A percentile compares a stretch with the other conserved stretches of the same genome.
Evolutionary conservation across 176 grass and related monocot species (phyloP).

Genomic region (Puya raimondii): DNA sequence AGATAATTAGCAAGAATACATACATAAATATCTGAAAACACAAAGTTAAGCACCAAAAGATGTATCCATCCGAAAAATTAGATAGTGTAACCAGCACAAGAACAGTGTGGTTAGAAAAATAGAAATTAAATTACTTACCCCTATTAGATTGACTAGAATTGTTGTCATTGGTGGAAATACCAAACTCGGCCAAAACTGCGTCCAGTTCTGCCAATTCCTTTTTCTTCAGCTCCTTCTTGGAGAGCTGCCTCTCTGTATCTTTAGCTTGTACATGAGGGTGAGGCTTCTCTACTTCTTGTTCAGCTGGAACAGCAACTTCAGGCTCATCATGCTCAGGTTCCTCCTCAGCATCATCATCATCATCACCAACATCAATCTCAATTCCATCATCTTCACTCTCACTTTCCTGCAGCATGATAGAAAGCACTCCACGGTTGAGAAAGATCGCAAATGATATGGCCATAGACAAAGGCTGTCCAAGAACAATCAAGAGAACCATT

Average conservation of each 20-base stretch:
- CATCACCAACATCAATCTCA: constrained; percentile 71
- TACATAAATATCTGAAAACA: too few species aligned
- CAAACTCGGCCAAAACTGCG: constrained; percentile 78
- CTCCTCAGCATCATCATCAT: constrained; percentile 41
- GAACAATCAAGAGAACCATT: neutral
- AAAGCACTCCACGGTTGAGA: neutral
- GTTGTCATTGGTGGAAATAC: constrained; percentile 39
- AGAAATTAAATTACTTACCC: constrained; percentile 10
- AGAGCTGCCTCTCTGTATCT: constrained; percentile 87
- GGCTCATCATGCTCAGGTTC: constrained; percentile 40
- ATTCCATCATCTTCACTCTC: constrained; percentile 84
- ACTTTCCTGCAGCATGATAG: constrained; percentile 48
- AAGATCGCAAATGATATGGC: too few species aligned
- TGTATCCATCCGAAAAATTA: too few species aligned
- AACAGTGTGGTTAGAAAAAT: too few species aligned
- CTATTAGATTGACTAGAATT: constrained; percentile 36
- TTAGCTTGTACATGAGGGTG: constrained; percentile 39
- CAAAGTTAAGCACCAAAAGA: too few species aligned
- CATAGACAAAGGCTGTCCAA: neutral
- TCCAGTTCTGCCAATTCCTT: constrained; percentile 95
- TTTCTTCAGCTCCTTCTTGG: constrained; percentile 99
- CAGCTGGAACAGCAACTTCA: constrained; percentile 28
- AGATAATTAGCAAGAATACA: too few species aligned
- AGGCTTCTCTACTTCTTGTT: constrained; percentile 36
- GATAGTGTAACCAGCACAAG: too few species aligned